Conservation (phyloP, 179 eudicot species). For the Beta corolliflora region DNA sequence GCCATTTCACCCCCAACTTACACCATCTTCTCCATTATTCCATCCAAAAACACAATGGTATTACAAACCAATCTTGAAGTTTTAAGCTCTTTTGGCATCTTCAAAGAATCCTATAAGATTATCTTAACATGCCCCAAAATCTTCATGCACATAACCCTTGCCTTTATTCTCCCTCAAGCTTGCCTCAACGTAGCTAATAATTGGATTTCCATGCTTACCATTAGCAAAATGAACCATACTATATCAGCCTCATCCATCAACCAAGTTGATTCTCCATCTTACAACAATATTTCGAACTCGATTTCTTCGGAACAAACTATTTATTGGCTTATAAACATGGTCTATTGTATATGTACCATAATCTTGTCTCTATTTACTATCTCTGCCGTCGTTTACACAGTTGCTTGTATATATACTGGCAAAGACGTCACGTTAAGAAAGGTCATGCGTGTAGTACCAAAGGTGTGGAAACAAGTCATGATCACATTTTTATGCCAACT, state of each 20-base stretch:
- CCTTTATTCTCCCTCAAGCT: constrained; percentile 49
- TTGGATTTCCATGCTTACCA: constrained; percentile 23
- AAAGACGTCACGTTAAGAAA: constrained; percentile 37
- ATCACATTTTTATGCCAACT: constrained; percentile 42
- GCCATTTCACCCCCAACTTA: background rate
- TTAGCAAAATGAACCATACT: too few relatives aligned
- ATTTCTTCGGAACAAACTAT: constrained; percentile 28
- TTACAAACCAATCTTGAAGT: constrained; percentile 23
- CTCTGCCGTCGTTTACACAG: constrained; percentile 45
- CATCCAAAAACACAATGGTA: background rate
- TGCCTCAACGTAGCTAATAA: constrained; percentile 32
- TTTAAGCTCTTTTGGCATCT: constrained; percentile 33
- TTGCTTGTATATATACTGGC: constrained; percentile 42
- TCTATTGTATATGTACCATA: constrained; percentile 27
- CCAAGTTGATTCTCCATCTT: background rate
- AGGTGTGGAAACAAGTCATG: constrained; percentile 47
- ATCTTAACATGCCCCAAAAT: constrained; percentile 36
- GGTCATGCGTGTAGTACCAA: constrained; percentile 42
- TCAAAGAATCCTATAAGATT: constrained; percentile 36
- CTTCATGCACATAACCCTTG: constrained; percentile 47
- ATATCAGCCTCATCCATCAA: constrained; percentile 9
- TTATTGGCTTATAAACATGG: constrained; percentile 25
- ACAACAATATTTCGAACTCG: constrained; percentile 9
- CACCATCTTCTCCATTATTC: background rate
- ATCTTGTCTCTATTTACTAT: constrained; percentile 43